Base-by-base conservation (phyloP, 1,284 basidiomycete species). In the Coriolopsis trogii region DNA sequence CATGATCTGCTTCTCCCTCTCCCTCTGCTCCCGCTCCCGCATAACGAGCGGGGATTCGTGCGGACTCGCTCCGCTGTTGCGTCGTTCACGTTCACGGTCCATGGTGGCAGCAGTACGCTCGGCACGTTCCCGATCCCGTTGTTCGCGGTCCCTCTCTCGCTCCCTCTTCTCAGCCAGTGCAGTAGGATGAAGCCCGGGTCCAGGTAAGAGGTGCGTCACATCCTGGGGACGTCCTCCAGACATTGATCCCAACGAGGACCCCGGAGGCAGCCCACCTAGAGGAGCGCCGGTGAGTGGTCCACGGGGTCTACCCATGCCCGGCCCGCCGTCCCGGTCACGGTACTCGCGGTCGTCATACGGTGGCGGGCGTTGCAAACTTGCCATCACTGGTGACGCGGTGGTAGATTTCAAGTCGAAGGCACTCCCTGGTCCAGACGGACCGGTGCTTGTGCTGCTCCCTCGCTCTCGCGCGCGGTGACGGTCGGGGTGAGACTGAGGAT, bases 341-440 rank as follows among this genome's bases (percentile, higher is more conserved):
- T 54, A 56, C 15, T 37, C 41, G 12, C 56, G 59, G 7, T 59
- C 56, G 42, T 61, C 55, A 53, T 49, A 59, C 5, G 52, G 46
- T 15, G 45, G 29, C 31, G 66, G 63, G 4, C 63, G 61, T 49
- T 65, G 66, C 24, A 71, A 53, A 43, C 67, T 67, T 6, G 63
- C 66, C 70, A 70, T 70, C 36, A 63, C 66, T 8, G 67, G 67
- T 9, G 64, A 63, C 21, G 48, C 52, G 3, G 46, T 53, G 46
- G 49, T 41, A 18, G 42, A 46, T 36, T 33, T 53, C 34, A 46
- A 40, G 43, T 51, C 63, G 51, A 41, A 59, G 18, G 50, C 48
- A 13, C 55, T 54, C 21, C 59, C 51, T 1, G 55, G 51, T 9
- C 55, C 51, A 20, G 40, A 18, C 9, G 47, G 47, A 8, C 31